Evolutionary conservation across 768 basidiomycete genomes (phyloP), one percentile per base, ranked within the genome.

Genomic region (Leccinum obscurum): DNA sequence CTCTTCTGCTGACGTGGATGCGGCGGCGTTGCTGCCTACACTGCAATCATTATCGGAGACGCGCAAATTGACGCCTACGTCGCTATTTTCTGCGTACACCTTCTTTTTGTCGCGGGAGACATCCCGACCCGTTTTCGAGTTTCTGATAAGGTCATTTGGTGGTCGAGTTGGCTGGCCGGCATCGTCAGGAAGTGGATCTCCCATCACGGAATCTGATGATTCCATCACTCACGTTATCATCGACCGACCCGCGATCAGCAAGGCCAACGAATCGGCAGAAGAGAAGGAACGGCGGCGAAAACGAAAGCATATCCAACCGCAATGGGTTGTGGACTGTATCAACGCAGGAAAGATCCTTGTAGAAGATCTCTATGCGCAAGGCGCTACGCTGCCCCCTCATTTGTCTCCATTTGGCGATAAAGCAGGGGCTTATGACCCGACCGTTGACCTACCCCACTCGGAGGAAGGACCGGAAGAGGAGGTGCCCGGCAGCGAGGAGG

Each of bases 271-370:
- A 68, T 80, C 82, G 1, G 64, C 78, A 15, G 84, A 83, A 55
- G 84, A 89, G 64, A 81, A 83, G 65, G 85, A 87, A 65, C 79
- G 82, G 48, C 80, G 86, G 39, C 76, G 81, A 49, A 84, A 85
- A 72, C 83, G 94, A 68, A 93, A 92, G 70, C 93, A 90, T 73
- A 83, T 98, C 17, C 97, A 98, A 74, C 97, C 97, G 11, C 96
- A 98, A 74, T 98, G 97, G 97, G 83, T 97, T 34, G 92, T 93
- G 37, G 97, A 99, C 72, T 97, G 92, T 73, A 87, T 97, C 71
- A 99, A 99, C 72, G 83, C 86, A 8, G 87, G 88, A 10, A 91
- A 84, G 72, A 82, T 96, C 60, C 81, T 98, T 30, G 82, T 93
- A 1, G 92, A 95, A 67, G 95, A 91, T 61, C 81, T 83, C 28